phyloP scores from a whole-genome alignment of 176 grass and related monocot species.

The Triticum aestivum region IWGSC_CS_RefSeq_v2.1 NC_057795.1:672591961-672592460 shows the following conservation, averaged over 20 bases:
- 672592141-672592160: not conserved
- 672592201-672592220: not conserved
- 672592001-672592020: not conserved
- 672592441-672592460: not conserved
- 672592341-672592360: not conserved
- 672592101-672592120: not conserved
- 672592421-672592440: too few relatives aligned
- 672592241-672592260: not conserved
- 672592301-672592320: not conserved
- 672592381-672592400: not conserved
- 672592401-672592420: too few relatives aligned
- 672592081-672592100: not conserved
- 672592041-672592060: too few relatives aligned
- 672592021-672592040: not conserved
- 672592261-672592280: not conserved
- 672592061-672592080: not conserved
- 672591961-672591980: not conserved
- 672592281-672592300: not conserved
- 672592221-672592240: not conserved
- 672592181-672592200: not conserved
- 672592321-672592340: not conserved
- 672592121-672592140: not conserved
- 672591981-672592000: not conserved
- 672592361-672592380: conserved; percentile 14
- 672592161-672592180: not conserved